Base-by-base conservation (phyloP, 2,329 filamentous ascomycete species). In the Claviceps maximensis region DNA sequence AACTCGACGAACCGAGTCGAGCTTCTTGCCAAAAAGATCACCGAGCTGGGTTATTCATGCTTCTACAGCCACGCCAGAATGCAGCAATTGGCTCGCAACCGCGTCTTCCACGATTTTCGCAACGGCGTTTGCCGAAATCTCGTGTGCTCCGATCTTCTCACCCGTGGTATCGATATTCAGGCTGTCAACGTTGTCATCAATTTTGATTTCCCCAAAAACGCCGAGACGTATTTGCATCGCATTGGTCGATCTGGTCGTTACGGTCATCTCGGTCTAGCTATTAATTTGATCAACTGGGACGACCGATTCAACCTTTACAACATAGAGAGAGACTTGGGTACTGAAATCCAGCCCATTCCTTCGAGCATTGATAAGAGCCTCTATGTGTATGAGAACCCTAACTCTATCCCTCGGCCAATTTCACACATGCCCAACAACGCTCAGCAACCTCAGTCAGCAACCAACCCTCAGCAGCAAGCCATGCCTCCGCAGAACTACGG, bases 141-240 rank as follows among this genome's bases (percentile, higher is more conserved):
- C 40, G 93, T 98, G 58, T 98, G 93, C 72, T 98, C 94, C 2
- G 93, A 98, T 72, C 78, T 98, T 41, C 80, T 98, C 58, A 98
- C 93, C 58, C 90, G 93, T 72, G 93, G 93, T 82, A 98, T 98
- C 64, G 93, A 98, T 72, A 98, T 98, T 59, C 93, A 98, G 71
- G 93, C 93, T 52, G 93, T 98, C 65, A 98, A 98, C 63, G 93
- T 98, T 53, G 93, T 98, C 67, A 98, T 98, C 80, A 98, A 98
- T 75, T 98, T 98, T 65, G 93, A 98, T 65, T 98, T 98, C 69
- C 93, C 93, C 52, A 98, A 98, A 75, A 98, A 98, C 64, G 94
- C 93, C 17, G 93, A 98, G 73, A 98, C 93, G 0, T 98, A 98
- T 67, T 83, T 98, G 54, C 93, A 98, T 73, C 89, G 93, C 61